A percentile compares a stretch with the other conserved stretches of the same genome.
Conservation (phyloP, 345 rosid genomes). For the Lepidium didymum region DNA sequence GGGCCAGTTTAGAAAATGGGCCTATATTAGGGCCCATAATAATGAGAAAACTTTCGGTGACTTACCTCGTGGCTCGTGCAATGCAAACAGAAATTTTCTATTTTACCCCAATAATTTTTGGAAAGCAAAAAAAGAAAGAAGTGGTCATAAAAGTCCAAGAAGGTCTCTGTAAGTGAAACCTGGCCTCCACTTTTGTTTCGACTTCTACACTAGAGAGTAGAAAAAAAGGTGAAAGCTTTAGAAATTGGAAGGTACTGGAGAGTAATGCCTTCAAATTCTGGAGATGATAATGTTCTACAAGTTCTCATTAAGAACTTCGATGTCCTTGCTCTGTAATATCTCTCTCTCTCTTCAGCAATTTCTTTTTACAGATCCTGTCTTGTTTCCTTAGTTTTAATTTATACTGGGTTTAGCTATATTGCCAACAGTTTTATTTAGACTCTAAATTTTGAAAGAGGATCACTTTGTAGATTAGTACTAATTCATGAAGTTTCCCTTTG, state of each 20-base stretch:
- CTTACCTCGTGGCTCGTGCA: too few relatives aligned
- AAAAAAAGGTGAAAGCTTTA: background rate
- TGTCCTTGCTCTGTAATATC: constrained; percentile 72
- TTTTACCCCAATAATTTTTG: background rate
- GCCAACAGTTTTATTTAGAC: background rate
- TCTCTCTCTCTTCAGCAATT: background rate
- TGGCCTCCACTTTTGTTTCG: constrained; percentile 22
- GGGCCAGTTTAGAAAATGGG: too few relatives aligned
- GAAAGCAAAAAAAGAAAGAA: background rate
- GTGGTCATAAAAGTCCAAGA: constrained; percentile 23
- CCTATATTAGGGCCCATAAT: background rate
- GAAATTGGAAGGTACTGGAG: constrained; percentile 8
- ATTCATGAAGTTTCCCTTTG: background rate
- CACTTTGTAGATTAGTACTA: background rate
- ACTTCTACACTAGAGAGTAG: background rate
- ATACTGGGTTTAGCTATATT: constrained; percentile 11
- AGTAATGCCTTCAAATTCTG: constrained; percentile 45
- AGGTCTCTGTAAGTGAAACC: constrained; percentile 15
- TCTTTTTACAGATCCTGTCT: constrained; percentile 10
- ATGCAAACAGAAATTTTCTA: constrained; percentile 23
- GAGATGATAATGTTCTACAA: constrained; percentile 62
- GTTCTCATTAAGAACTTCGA: constrained; percentile 73
- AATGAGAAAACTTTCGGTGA: constrained; percentile 38
- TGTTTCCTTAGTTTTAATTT: background rate
- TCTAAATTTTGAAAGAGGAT: background rate